Evolutionary conservation across 805 yeast species (phyloP).

Genomic region (Yarrowia phangngaensis): DNA sequence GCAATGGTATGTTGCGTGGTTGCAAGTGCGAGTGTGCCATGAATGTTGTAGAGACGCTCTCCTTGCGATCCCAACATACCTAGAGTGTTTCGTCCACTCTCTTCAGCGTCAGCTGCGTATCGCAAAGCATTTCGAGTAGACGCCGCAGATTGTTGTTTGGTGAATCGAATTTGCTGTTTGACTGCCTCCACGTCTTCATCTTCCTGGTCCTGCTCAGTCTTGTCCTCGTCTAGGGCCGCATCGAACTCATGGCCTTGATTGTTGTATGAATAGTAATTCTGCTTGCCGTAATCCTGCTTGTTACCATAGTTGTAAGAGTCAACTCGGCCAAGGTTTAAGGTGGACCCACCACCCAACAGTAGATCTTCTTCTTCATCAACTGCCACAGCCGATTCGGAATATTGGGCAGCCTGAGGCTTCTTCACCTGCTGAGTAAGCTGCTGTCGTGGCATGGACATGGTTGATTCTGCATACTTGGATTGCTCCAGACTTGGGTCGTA

Average conservation of each 20-base stretch:
- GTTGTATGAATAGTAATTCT: conserved; percentile 20
- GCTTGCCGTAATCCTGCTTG: conserved; percentile 21
- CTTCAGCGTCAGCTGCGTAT: conserved; percentile 68
- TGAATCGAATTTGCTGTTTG: conserved; percentile 29
- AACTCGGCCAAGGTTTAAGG: conserved; percentile 2
- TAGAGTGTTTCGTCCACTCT: conserved; percentile 71
- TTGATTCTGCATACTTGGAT: conserved; percentile 20
- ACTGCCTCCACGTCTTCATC: conserved; percentile 24
- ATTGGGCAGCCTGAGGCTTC: background rate
- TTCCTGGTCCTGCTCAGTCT: conserved; percentile 27
- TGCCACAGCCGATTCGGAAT: conserved; percentile 4
- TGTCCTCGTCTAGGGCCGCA: conserved; percentile 27
- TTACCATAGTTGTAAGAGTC: conserved; percentile 21
- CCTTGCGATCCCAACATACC: conserved; percentile 95
- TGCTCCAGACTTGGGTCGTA: conserved; percentile 11
- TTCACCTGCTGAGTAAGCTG: conserved; percentile 15
- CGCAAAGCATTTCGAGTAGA: conserved; percentile 79
- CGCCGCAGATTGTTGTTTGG: conserved; percentile 51
- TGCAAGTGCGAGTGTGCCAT: conserved; percentile 69
- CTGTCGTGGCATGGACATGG: conserved; percentile 21
- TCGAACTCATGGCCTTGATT: conserved; percentile 24
- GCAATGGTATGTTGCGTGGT: conserved; percentile 79
- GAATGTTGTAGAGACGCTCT: conserved; percentile 76
- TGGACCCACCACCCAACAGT: conserved; percentile 7
- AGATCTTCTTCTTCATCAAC: conserved; percentile 21